Conservation (phyloP, 257 asterid genomes). For the Scutellaria minor region DNA sequence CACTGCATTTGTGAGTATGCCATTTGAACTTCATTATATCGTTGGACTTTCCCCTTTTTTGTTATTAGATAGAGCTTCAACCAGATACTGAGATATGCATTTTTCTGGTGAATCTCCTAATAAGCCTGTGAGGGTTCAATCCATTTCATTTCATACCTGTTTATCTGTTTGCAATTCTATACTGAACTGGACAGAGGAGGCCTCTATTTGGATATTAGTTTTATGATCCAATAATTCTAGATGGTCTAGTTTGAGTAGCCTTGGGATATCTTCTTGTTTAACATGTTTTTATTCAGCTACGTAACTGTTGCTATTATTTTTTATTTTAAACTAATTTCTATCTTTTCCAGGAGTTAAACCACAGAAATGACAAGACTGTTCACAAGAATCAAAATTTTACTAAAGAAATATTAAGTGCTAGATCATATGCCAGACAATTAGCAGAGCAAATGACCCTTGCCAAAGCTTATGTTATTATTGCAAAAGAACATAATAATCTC, state of each 20-base stretch:
- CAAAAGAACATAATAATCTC: constrained; percentile 83
- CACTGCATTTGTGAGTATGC: constrained; percentile 8
- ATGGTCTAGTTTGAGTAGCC: neutral
- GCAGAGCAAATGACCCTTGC: constrained; percentile 90
- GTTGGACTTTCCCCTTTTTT: neutral
- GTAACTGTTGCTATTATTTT: neutral
- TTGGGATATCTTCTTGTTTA: constrained; percentile 1
- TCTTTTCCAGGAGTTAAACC: constrained; percentile 60
- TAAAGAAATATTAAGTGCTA: constrained; percentile 59
- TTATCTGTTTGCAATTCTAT: neutral
- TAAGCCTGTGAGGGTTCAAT: neutral
- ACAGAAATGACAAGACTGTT: constrained; percentile 49
- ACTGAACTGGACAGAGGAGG: constrained; percentile 5
- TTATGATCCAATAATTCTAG: constrained; percentile 10
- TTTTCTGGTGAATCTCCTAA: constrained; percentile 17
- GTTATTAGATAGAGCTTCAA: neutral
- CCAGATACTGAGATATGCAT: neutral
- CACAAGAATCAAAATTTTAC: constrained; percentile 62
- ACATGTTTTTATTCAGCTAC: neutral
- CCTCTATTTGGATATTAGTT: neutral
- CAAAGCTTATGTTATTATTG: constrained; percentile 82
- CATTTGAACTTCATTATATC: neutral
- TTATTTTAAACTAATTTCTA: neutral
- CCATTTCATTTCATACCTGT: neutral
- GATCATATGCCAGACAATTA: constrained; percentile 82